phyloP scores from a whole-genome alignment of 768 basidiomycete genomes.

The Pulveroboletus sp. region DNA sequence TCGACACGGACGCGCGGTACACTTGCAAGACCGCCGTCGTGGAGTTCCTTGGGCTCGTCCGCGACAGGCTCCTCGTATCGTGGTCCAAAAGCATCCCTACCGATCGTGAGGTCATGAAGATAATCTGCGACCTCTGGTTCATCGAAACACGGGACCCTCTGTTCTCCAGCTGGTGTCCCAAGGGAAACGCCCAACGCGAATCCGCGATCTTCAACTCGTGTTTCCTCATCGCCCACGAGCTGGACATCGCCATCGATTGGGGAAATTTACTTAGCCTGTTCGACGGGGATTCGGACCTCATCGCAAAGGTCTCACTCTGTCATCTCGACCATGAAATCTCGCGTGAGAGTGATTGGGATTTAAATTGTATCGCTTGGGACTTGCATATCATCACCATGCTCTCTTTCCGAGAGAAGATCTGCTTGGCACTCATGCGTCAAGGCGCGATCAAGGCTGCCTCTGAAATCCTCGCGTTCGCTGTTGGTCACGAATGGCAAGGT shows the following conservation, averaged over 20 bases:
- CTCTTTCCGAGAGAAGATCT: conserved; percentile 15
- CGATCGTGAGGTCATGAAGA: conserved; percentile 25
- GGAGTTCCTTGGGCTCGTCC: conserved; percentile 25
- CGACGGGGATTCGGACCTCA: conserved; percentile 12
- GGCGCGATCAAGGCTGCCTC: conserved; percentile 23
- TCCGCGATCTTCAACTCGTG: conserved; percentile 26
- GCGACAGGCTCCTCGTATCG: conserved; percentile 20
- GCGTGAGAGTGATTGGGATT: conserved; percentile 13
- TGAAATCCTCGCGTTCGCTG: conserved; percentile 18
- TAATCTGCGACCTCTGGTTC: conserved; percentile 28
- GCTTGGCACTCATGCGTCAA: conserved; percentile 17
- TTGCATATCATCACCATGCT: conserved; percentile 24
- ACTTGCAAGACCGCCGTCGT: conserved; percentile 23
- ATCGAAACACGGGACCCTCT: conserved; percentile 21
- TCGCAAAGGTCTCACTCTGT: conserved; percentile 19
- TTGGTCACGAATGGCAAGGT: conserved; percentile 13
- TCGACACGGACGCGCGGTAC: conserved; percentile 10
- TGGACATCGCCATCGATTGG: conserved; percentile 16
- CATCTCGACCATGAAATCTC: conserved; percentile 25
- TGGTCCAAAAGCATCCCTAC: conserved; percentile 24
- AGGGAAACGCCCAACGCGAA: conserved; percentile 21
- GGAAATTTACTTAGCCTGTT: conserved; percentile 22
- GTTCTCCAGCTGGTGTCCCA: conserved; percentile 21
- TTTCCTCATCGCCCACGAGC: conserved; percentile 26
- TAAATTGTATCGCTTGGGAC: conserved; percentile 28